Evolutionary conservation across 305 asterid genomes (phyloP).

Genomic region (Rubia tinctorum): DNA sequence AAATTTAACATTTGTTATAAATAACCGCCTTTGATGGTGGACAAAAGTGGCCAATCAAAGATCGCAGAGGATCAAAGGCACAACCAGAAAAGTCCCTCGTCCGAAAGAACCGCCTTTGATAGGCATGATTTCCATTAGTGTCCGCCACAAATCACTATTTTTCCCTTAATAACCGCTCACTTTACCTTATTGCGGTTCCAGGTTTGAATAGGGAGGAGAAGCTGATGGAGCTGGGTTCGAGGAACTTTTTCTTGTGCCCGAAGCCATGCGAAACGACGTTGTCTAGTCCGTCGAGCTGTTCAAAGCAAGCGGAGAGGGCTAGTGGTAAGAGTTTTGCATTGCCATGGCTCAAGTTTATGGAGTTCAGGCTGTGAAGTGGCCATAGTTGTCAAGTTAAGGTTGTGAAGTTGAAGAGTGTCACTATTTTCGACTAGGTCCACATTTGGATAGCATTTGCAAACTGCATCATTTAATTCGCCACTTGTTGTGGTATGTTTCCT

Average conservation of each 20-base stretch:
- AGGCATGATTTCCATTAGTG: no score
- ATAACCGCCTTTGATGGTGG: no score
- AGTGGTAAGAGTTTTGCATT: conserved; percentile 16
- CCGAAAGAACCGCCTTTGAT: no score
- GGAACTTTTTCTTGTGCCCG: conserved; percentile 73
- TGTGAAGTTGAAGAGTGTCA: conserved; percentile 15
- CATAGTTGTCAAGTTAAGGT: conserved; percentile 27
- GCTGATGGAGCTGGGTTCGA: conserved; percentile 59
- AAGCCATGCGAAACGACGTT: conserved; percentile 22
- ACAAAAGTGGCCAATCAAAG: no score
- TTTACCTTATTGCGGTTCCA: conserved; percentile 1
- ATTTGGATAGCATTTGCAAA: background rate
- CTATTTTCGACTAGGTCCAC: background rate
- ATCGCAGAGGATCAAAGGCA: no score
- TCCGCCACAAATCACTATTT: no score
- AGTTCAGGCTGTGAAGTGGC: conserved; percentile 42
- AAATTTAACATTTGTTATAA: no score
- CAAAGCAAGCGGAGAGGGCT: conserved; percentile 46
- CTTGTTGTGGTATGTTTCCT: background rate
- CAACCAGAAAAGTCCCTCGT: no score
- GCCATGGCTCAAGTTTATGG: conserved; percentile 63
- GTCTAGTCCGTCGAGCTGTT: conserved; percentile 41
- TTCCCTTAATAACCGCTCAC: no score
- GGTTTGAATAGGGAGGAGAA: conserved; percentile 71
- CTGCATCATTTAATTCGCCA: background rate